Conservation (phyloP, 2,329 filamentous ascomycete species). For the Cytospora schulzeri region DNA sequence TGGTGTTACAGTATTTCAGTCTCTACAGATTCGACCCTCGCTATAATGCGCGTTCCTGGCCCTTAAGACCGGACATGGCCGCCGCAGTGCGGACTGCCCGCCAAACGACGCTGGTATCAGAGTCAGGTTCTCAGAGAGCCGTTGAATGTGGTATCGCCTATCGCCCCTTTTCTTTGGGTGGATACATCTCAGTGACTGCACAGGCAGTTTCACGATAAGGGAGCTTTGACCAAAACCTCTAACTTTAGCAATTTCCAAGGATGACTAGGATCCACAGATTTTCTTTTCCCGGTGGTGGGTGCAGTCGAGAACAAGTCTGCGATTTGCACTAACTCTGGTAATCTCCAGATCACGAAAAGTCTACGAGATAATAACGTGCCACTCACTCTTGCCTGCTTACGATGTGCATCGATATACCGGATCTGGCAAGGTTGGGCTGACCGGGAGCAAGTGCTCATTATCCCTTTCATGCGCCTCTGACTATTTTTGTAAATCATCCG, state of each 20-base stretch:
- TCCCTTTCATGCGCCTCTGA: background rate
- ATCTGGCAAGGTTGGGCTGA: background rate
- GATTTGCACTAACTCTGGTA: background rate
- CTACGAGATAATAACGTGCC: background rate
- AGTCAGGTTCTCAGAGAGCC: slow-evolving; percentile 11
- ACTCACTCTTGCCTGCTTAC: background rate
- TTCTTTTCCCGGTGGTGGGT: background rate
- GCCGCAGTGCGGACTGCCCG: slow-evolving; percentile 14
- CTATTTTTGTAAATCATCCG: slow-evolving; percentile 6
- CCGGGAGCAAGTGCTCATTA: slow-evolving; percentile 4
- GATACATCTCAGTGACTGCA: slow-evolving; percentile 9
- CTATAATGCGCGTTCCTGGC: slow-evolving; percentile 10
- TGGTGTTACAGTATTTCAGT: slow-evolving; percentile 18
- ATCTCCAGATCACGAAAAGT: background rate
- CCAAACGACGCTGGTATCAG: slow-evolving; percentile 5
- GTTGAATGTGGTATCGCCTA: slow-evolving; percentile 2
- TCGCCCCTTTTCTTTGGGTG: slow-evolving; percentile 19
- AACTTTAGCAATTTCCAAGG: slow-evolving; percentile 16
- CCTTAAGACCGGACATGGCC: slow-evolving; percentile 14
- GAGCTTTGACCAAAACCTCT: slow-evolving; percentile 23
- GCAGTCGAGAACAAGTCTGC: background rate
- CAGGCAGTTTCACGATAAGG: slow-evolving; percentile 1
- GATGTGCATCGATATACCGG: background rate
- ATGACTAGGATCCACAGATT: slow-evolving; percentile 1
- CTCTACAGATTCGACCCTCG: background rate